Evolutionary conservation across 352 stramenopile species (phyloP).

Genomic region (Phytophthora hibernalis): DNA sequence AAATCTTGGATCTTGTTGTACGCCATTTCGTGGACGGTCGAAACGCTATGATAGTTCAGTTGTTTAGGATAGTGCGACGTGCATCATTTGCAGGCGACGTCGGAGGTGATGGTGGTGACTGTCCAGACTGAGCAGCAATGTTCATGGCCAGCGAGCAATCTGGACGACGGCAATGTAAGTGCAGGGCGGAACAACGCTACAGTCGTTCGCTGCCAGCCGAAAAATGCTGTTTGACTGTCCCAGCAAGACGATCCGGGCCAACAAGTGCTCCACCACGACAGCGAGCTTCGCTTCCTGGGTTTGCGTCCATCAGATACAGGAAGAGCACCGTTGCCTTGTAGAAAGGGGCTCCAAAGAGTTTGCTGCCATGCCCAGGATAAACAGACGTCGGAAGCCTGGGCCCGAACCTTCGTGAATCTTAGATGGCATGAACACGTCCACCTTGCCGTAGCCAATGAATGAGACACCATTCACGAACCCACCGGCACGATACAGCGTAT

Average conservation of each 20-base stretch:
- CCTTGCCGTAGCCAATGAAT: conserved; percentile 86
- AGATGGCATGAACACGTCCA: conserved; percentile 87
- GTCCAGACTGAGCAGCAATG: not conserved
- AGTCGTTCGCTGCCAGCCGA: no score
- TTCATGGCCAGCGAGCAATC: not conserved
- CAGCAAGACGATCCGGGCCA: not conserved
- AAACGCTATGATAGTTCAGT: not conserved
- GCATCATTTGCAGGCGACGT: no score
- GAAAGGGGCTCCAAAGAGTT: no score
- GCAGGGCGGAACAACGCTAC: not conserved
- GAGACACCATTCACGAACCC: conserved; percentile 70
- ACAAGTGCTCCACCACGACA: not conserved
- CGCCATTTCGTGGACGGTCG: conserved; percentile 2
- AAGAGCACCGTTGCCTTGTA: no score
- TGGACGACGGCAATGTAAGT: no score
- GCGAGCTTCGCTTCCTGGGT: no score
- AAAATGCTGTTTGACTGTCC: not conserved
- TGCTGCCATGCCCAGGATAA: conserved; percentile 18
- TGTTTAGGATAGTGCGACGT: no score
- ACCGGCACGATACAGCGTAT: conserved; percentile 77
- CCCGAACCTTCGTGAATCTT: conserved; percentile 82
- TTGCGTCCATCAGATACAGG: no score
- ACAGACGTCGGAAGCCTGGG: conserved; percentile 61
- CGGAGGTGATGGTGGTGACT: no score
- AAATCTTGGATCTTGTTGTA: conserved; percentile 16